Conservation (phyloP, 805 yeast species). For the Candida montana region DNA sequence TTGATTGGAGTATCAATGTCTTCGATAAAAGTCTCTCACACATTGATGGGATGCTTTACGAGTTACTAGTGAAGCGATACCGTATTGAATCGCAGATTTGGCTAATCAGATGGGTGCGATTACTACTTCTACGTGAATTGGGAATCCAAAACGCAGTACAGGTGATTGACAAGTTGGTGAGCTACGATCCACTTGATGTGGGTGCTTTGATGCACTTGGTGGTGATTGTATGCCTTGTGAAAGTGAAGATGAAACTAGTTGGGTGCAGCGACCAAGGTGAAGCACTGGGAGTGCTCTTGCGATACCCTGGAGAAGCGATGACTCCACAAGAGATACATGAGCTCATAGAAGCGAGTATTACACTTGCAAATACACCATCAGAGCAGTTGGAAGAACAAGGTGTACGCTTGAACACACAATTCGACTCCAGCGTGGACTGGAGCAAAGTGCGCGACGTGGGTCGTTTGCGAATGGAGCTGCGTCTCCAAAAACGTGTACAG, state of each 20-base stretch:
- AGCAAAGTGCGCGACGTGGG: slow-evolving; percentile 38
- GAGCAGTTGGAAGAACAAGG: slow-evolving; percentile 34
- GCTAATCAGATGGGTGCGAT: slow-evolving; percentile 45
- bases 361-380: slow-evolving; percentile 29
- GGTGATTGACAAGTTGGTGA: slow-evolving; percentile 40
- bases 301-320: slow-evolving; percentile 33
- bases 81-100: slow-evolving; percentile 45
- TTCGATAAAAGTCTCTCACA: slow-evolving; percentile 40
- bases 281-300: slow-evolving; percentile 38
- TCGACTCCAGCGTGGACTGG: slow-evolving; percentile 35
- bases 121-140: slow-evolving; percentile 41
- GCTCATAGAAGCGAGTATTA: slow-evolving; percentile 30
- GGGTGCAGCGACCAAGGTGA: slow-evolving; percentile 45
- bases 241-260: slow-evolving; percentile 38
- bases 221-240: slow-evolving; percentile 36
- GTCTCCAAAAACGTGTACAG: slow-evolving; percentile 38
- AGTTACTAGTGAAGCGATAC: slow-evolving; percentile 37
- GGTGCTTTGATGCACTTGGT: slow-evolving; percentile 34
- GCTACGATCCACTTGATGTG: slow-evolving; percentile 22
- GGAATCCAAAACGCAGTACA: slow-evolving; percentile 32
- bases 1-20: slow-evolving; percentile 36
- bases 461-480: slow-evolving; percentile 40
- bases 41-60: slow-evolving; percentile 43
- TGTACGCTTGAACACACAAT: slow-evolving; percentile 33
- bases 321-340: slow-evolving; percentile 26